Conservation (phyloP, 1,139 yeast genomes). For the Magnusiomyces suaveolens region DNA sequence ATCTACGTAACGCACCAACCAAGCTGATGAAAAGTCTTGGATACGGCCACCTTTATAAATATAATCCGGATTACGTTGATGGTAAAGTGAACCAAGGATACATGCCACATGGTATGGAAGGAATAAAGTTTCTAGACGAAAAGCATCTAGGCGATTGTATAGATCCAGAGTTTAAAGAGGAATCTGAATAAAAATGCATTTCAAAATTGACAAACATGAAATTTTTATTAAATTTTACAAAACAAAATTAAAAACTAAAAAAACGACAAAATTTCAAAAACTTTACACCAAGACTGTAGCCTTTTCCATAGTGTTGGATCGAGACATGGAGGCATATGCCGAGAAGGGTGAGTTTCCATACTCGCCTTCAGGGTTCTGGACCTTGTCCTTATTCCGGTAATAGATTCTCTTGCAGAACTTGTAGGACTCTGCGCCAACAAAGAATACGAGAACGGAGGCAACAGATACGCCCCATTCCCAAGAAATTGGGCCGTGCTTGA, state of each 20-base stretch:
- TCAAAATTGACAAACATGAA: too few species aligned
- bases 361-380: constrained; percentile 53
- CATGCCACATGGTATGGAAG: constrained; percentile 29
- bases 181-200: too few species aligned
- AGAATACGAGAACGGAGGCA: constrained; percentile 52
- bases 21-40: constrained; percentile 80
- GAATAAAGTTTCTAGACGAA: constrained; percentile 25
- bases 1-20: constrained; percentile 90
- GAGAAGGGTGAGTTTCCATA: constrained; percentile 55
- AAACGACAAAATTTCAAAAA: not conserved
- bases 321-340: constrained; percentile 50
- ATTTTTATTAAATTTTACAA: not conserved
- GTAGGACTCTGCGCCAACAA: constrained; percentile 55
- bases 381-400: constrained; percentile 33
- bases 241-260: not conserved
- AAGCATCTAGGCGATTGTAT: constrained; percentile 1
- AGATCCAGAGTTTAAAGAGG: not conserved
- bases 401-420: constrained; percentile 57
- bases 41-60: constrained; percentile 74
- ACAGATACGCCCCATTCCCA: constrained; percentile 80
- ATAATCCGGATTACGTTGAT: constrained; percentile 66
- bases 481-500: constrained; percentile 62
- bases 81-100: constrained; percentile 63
- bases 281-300: not conserved
- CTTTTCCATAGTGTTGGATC: constrained; percentile 34